These are phyloP conservation scores for Emergomyces orientalis DNA, from an alignment of 2,329 filamentous ascomycete genomes.

Conservation along the genomic window DNA sequence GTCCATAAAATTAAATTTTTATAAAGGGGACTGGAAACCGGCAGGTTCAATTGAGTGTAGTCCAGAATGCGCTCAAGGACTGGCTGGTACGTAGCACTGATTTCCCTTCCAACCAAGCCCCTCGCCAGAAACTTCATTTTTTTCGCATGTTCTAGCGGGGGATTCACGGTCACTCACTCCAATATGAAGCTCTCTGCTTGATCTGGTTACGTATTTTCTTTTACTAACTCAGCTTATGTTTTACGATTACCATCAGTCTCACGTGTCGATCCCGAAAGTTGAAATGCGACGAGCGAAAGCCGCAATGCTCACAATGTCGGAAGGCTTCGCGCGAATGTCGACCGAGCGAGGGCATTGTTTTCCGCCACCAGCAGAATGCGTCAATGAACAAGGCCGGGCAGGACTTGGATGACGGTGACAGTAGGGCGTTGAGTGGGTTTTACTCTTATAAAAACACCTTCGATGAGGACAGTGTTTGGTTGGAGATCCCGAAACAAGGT, in stretches of 20 bases:
- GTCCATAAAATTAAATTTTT: not conserved
- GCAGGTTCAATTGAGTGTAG: not conserved
- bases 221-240: not conserved
- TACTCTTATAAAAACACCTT: slow-evolving; percentile 60
- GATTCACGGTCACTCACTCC: not conserved
- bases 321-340: slow-evolving; percentile 53
- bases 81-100: slow-evolving; percentile 30
- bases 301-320: slow-evolving; percentile 51
- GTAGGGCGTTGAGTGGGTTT: slow-evolving; percentile 48
- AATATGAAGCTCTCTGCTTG: not conserved
- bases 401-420: slow-evolving; percentile 28
- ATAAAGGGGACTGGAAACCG: not conserved
- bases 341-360: slow-evolving; percentile 54
- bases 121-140: not conserved
- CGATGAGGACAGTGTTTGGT: slow-evolving; percentile 51
- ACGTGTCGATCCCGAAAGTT: slow-evolving; percentile 54
- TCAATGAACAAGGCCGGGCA: slow-evolving; percentile 51
- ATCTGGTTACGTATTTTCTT: not conserved
- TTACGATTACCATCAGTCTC: slow-evolving; percentile 26
- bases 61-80: slow-evolving; percentile 35
- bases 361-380: slow-evolving; percentile 60
- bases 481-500: slow-evolving; percentile 53
- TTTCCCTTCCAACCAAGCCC: not conserved
- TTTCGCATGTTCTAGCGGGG: not conserved
- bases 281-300: slow-evolving; percentile 56